These are phyloP conservation scores for Boeremia lycopersici DNA, from an alignment of 2,329 filamentous ascomycete genomes.

Conservation along the genomic window DNA sequence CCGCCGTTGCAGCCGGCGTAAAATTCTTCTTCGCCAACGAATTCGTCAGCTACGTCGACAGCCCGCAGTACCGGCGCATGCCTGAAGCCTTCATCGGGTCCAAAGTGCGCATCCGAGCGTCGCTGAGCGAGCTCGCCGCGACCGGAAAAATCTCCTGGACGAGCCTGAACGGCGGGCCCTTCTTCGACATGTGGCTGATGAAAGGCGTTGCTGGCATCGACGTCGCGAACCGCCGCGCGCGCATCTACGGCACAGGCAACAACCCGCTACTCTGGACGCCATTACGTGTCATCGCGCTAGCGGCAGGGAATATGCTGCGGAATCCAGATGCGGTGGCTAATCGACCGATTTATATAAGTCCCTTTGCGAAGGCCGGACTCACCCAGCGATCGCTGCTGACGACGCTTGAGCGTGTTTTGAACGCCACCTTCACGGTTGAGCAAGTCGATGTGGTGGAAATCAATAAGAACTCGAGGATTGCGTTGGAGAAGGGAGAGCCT, in stretches of 20 bases:
- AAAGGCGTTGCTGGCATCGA: conserved; percentile 46
- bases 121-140: conserved; percentile 32
- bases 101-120: conserved; percentile 34
- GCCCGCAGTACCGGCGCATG: conserved; percentile 32
- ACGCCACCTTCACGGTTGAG: conserved; percentile 29
- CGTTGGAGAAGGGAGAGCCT: conserved; percentile 35
- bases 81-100: conserved; percentile 36
- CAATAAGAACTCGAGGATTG: conserved; percentile 32
- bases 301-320: conserved; percentile 39
- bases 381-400: conserved; percentile 37
- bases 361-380: conserved; percentile 24
- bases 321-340: conserved; percentile 32
- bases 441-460: conserved; percentile 38
- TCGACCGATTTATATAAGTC: conserved; percentile 37
- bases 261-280: conserved; percentile 43
- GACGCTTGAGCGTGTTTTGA: conserved; percentile 30
- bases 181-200: conserved; percentile 49
- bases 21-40: conserved; percentile 45
- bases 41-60: conserved; percentile 37
- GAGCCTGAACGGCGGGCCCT: conserved; percentile 43
- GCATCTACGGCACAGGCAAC: conserved; percentile 45
- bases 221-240: conserved; percentile 31
- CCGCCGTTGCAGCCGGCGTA: conserved; percentile 40
- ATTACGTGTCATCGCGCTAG: conserved; percentile 29
- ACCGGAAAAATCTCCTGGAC: conserved; percentile 37